Percentiles rank a stretch among this genome's conserved stretches.
Evolutionary conservation across 1,284 basidiomycete genomes (phyloP).

Genomic region (Rugosomyces carneus): DNA sequence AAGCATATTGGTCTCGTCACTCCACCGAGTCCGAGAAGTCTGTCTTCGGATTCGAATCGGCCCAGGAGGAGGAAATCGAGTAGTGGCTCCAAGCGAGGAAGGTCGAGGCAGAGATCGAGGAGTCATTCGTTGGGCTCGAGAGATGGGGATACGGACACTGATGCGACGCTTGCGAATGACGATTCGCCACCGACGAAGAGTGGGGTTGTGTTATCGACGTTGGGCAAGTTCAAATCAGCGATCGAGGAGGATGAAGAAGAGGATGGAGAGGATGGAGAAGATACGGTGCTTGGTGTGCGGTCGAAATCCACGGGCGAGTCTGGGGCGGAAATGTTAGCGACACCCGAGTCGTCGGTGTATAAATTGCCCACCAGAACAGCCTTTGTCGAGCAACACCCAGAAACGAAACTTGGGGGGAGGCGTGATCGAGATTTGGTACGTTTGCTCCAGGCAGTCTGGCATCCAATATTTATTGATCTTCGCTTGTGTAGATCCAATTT

Average conservation of each 20-base stretch:
- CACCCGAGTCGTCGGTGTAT: constrained; percentile 28
- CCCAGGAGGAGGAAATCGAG: constrained; percentile 30
- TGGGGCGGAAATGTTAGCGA: constrained; percentile 22
- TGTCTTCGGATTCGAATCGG: constrained; percentile 52
- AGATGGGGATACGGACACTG: constrained; percentile 23
- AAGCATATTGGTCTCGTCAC: constrained; percentile 51
- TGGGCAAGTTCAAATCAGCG: constrained; percentile 5
- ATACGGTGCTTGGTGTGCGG: constrained; percentile 17
- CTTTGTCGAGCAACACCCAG: too few species aligned
- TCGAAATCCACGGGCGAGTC: constrained; percentile 5
- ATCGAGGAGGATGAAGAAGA: constrained; percentile 18
- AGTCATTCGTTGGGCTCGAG: constrained; percentile 13
- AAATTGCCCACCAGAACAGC: constrained; percentile 10
- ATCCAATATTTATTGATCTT: neutral
- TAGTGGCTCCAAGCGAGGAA: constrained; percentile 10
- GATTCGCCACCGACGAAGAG: constrained; percentile 12
- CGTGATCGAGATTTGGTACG: constrained; percentile 18
- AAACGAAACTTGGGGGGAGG: constrained; percentile 4
- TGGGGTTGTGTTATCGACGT: constrained; percentile 1
- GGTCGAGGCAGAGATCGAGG: constrained; percentile 16
- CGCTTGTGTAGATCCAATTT: constrained; percentile 26
- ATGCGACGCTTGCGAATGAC: constrained; percentile 24
- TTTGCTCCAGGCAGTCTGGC: neutral
- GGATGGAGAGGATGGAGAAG: constrained; percentile 15
- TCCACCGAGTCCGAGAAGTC: constrained; percentile 66